These are phyloP conservation scores for Alectoria sarmentosa DNA, from an alignment of 495 filamentous ascomycete genomes.

Conservation along the genomic window DNA sequence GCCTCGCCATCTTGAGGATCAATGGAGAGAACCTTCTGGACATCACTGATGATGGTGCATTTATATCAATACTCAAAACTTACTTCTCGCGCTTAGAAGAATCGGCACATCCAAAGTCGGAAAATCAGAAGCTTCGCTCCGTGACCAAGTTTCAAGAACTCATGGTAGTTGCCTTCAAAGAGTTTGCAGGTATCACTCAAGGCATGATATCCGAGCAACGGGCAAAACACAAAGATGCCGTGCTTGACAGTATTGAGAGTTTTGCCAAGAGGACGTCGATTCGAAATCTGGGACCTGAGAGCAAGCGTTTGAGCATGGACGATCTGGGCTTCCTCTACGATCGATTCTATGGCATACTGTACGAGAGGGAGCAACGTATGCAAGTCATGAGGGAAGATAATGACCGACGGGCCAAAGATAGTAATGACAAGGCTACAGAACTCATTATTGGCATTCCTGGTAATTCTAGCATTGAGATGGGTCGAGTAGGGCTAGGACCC, in stretches of 20 bases:
- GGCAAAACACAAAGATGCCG: conserved; percentile 82
- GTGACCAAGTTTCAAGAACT: conserved; percentile 96
- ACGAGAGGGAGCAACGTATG: conserved; percentile 80
- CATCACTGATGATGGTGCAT: conserved; percentile 89
- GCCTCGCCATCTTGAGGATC: conserved; percentile 90
- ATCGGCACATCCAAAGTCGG: conserved; percentile 89
- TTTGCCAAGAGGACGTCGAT: conserved; percentile 97
- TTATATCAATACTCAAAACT: conserved; percentile 90
- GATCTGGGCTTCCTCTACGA: conserved; percentile 89
- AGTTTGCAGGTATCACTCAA: conserved; percentile 93
- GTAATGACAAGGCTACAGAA: conserved; percentile 47
- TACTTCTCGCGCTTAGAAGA: conserved; percentile 93
- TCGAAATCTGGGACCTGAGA: conserved; percentile 89
- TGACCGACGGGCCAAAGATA: conserved; percentile 53
- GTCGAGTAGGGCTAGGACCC: conserved; percentile 82
- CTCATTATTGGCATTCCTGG: conserved; percentile 41
- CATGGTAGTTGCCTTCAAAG: conserved; percentile 98
- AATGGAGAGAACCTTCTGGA: conserved; percentile 98
- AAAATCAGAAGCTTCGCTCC: conserved; percentile 84
- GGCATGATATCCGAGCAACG: conserved; percentile 83
- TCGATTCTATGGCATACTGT: conserved; percentile 81
- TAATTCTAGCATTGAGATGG: conserved; percentile 52
- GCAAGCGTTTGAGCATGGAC: conserved; percentile 75
- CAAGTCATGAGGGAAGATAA: conserved; percentile 70
- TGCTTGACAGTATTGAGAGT: conserved; percentile 89